Conservation (phyloP, 129 eudicot species). For the Artemisia annua region DNA sequence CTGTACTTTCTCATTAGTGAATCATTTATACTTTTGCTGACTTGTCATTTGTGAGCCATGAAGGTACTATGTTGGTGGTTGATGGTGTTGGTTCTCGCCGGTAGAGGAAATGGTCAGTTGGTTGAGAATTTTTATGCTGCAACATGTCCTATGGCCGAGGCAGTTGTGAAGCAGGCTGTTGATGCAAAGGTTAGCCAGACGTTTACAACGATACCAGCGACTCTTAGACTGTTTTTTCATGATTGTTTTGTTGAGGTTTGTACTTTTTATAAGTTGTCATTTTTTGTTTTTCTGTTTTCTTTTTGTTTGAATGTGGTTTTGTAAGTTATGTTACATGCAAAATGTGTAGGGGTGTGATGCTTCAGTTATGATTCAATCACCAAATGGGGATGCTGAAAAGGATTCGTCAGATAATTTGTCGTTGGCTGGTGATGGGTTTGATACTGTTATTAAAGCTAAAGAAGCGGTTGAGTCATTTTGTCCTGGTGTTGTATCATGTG, state of each 20-base stretch:
- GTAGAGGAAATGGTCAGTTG: conserved; percentile 46
- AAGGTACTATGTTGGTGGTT: conserved; percentile 34
- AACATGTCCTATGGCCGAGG: conserved; percentile 65
- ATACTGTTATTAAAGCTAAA: conserved; percentile 75
- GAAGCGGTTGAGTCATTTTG: conserved; percentile 77
- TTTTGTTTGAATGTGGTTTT: neutral
- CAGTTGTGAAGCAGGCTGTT: conserved; percentile 54
- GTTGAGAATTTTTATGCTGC: conserved; percentile 53
- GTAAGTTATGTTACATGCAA: conserved; percentile 5
- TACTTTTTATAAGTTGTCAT: neutral
- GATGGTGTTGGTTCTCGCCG: conserved; percentile 23
- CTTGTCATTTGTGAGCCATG: conserved; percentile 10
- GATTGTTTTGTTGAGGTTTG: conserved; percentile 77
- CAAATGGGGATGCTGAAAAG: conserved; percentile 72
- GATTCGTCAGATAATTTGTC: conserved; percentile 69
- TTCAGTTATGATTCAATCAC: conserved; percentile 63
- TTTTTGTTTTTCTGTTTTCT: neutral
- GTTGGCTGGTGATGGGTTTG: conserved; percentile 83
- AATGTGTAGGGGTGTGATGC: conserved; percentile 83
- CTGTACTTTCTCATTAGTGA: neutral
- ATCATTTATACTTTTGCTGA: conserved; percentile 3
- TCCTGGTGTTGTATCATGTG: conserved; percentile 90
- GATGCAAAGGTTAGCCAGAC: conserved; percentile 52
- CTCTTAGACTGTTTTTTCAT: conserved; percentile 85
- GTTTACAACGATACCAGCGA: conserved; percentile 66